These are phyloP conservation scores for Scheffersomyces lignicola DNA, from an alignment of 1,139 yeast genomes.

Conservation along the genomic window DNA sequence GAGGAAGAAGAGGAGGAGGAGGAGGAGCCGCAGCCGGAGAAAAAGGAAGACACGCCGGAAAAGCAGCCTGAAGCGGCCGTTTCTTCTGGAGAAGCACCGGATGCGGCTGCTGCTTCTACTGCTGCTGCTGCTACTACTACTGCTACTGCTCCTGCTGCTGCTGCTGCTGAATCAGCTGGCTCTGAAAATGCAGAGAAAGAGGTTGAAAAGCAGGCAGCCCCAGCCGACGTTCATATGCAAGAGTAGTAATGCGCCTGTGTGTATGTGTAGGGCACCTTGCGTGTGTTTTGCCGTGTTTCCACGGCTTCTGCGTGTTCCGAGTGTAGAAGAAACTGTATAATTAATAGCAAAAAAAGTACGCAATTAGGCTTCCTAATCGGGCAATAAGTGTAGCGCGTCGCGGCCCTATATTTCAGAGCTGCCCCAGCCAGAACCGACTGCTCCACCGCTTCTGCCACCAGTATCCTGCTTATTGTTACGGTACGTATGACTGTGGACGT, in stretches of 20 bases:
- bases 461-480: too few relatives aligned
- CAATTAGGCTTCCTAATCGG: too few relatives aligned
- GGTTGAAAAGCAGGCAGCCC: background rate
- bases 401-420: too few relatives aligned
- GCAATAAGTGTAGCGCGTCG: too few relatives aligned
- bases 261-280: too few relatives aligned
- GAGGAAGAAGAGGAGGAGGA: conserved; percentile 41
- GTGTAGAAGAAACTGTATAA: too few relatives aligned
- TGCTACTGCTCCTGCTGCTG: background rate
- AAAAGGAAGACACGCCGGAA: conserved; percentile 17
- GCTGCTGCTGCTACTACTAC: background rate
- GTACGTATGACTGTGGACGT: conserved; percentile 31
- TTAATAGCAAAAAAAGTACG: too few relatives aligned
- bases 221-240: too few relatives aligned
- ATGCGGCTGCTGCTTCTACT: background rate
- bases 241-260: too few relatives aligned
- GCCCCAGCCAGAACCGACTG: too few relatives aligned
- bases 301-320: too few relatives aligned
- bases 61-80: conserved; percentile 17
- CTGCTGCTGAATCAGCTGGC: background rate
- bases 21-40: conserved; percentile 29
- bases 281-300: too few relatives aligned
- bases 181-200: background rate
- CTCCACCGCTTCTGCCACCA: background rate
- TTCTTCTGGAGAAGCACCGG: conserved; percentile 13